Percentiles rank a stretch among this genome's conserved stretches.
Conservation (phyloP, 495 filamentous ascomycete genomes). For the Trichoderma erinaceum region DNA sequence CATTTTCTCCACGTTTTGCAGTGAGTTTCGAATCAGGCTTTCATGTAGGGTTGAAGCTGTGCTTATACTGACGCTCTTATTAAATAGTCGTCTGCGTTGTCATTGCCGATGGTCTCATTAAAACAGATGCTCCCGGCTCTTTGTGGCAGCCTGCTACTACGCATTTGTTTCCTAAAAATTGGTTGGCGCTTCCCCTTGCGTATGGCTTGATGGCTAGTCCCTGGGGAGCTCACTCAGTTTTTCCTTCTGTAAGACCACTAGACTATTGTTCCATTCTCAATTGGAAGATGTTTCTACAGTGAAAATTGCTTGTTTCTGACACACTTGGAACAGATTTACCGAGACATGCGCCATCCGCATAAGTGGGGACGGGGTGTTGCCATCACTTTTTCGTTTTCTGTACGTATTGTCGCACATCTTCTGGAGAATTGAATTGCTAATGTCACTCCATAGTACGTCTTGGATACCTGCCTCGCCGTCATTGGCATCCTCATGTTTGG, state of each 20-base stretch:
- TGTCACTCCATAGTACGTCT: slow-evolving; percentile 50
- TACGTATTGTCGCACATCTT: slow-evolving; percentile 35
- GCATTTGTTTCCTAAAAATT: slow-evolving; percentile 73
- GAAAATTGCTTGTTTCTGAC: background rate
- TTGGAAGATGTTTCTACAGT: background rate
- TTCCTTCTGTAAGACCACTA: slow-evolving; percentile 59
- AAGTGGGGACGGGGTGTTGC: slow-evolving; percentile 74
- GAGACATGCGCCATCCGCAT: slow-evolving; percentile 92
- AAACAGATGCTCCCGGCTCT: slow-evolving; percentile 72
- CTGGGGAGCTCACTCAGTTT: slow-evolving; percentile 90
- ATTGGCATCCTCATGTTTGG: slow-evolving; percentile 92
- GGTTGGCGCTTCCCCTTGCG: slow-evolving; percentile 83
- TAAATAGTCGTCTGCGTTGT: slow-evolving; percentile 63
- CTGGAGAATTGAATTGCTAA: background rate
- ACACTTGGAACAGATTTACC: slow-evolving; percentile 57
- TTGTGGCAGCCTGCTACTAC: slow-evolving; percentile 76
- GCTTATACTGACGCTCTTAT: background rate
- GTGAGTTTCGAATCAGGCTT: slow-evolving; percentile 45
- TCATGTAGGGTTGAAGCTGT: background rate
- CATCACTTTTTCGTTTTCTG: slow-evolving; percentile 84
- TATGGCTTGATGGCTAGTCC: slow-evolving; percentile 96
- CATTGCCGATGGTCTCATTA: slow-evolving; percentile 78
- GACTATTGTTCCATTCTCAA: background rate
- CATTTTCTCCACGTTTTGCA: slow-evolving; percentile 79
- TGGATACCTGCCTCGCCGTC: slow-evolving; percentile 76